Base-by-base conservation (phyloP, 768 basidiomycete species). In the Leccinum obscurum region DNA sequence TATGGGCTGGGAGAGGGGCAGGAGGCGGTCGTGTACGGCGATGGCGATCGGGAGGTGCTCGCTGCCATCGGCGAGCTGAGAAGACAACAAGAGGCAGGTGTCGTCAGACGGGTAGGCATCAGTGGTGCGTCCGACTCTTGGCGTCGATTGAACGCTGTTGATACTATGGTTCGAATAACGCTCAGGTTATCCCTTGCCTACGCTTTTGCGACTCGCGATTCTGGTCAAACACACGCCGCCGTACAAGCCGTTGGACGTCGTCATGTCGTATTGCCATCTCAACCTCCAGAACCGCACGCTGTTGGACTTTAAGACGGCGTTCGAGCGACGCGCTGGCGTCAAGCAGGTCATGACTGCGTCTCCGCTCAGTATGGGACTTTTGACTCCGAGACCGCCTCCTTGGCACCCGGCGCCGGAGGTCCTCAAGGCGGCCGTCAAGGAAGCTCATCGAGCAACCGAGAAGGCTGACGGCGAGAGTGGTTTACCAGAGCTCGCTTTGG, bases 211-310 rank as follows among this genome's bases (percentile, higher is more conserved):
- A n/a, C 74, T 94, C 17, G 84, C 92, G 9, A 81, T 92, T 35
- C 78, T 94, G 54, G 82, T 93, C 62, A 77, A 84, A 34, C 84
- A 89, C 67, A 86, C 79, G 20, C 72, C 84, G 9, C 87, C 88
- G 11, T 87, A 81, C 74, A 79, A 81, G 56, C 90, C 93, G 10
- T 70, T 95, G 59, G 93, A 95, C 72, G 80, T 87, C 51, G 72
- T 95, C 30, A 81, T 94, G 50, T 88, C 90, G 15, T 95, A 92
- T 76, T 89, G 86, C 24, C 92, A 95, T 72, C 81, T 92, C 56
- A 86, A 83, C 24, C 77, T 94, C 34, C 90, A 93, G 70, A 92
- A 90, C 72, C 74, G 77, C 57, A 86, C 83, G 15, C 80, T 87
- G 70, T 70, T 73, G 44, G 72, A 78, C 10, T 93, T 86, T 70